phyloP scores from a whole-genome alignment of 1,284 basidiomycete species.

The Xanthoconium separans region DNA sequence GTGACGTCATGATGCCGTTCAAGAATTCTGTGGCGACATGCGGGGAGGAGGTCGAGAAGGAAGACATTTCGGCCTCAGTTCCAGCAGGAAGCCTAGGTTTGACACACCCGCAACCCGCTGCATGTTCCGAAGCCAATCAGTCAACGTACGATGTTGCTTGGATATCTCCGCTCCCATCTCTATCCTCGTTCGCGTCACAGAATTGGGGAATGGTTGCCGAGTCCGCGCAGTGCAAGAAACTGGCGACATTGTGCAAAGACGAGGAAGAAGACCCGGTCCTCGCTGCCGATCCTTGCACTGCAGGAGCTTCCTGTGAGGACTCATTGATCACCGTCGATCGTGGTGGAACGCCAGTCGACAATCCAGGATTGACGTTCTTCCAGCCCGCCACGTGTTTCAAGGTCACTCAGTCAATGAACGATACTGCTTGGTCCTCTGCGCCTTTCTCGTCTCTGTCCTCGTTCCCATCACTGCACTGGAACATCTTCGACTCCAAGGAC shows the following conservation, averaged over 20 bases:
- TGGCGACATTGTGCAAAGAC: neutral
- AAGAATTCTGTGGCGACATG: neutral
- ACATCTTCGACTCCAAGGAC: neutral
- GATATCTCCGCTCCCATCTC: too few relatives aligned
- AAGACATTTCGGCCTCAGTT: too few relatives aligned
- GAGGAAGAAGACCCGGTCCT: neutral
- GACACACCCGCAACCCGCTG: too few relatives aligned
- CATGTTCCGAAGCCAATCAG: too few relatives aligned
- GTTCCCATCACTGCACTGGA: conserved; percentile 9
- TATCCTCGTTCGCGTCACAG: neutral
- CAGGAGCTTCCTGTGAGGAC: neutral
- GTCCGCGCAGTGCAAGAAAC: neutral
- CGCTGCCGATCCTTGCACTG: neutral
- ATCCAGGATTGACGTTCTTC: neutral
- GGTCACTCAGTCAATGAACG: neutral
- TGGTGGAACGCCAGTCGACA: neutral
- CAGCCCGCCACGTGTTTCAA: neutral
- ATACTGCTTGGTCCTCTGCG: neutral
- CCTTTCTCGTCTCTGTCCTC: neutral
- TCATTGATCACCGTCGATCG: neutral
- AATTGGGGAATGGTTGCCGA: conserved; percentile 3
- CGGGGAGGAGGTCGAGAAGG: too few relatives aligned
- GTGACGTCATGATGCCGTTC: neutral
- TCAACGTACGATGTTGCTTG: too few relatives aligned
- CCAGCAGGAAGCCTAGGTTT: too few relatives aligned